Conservation (phyloP, 192 early-diverging fungal genomes). For the Entomortierella parvispora region DNA sequence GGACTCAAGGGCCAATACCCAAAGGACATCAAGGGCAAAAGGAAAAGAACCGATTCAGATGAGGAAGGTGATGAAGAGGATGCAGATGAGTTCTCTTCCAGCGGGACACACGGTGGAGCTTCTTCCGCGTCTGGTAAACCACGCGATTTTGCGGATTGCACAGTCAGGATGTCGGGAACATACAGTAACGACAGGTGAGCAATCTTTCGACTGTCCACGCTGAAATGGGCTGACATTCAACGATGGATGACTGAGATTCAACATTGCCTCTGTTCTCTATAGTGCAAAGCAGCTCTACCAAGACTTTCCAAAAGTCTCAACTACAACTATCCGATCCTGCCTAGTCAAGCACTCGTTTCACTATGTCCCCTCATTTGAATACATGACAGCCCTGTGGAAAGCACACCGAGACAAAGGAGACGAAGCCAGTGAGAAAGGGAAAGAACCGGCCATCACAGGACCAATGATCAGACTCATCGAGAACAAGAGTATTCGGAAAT, state of each 20-base stretch:
- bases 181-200: slow-evolving; percentile 29
- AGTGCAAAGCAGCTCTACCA: slow-evolving; percentile 37
- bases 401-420: not conserved
- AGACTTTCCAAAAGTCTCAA: slow-evolving; percentile 31
- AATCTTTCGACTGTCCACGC: not conserved
- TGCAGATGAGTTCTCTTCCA: not conserved
- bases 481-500: slow-evolving; percentile 3
- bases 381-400: slow-evolving; percentile 11
- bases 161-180: not conserved
- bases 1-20: slow-evolving; percentile 24
- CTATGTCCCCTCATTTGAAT: slow-evolving; percentile 28
- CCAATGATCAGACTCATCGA: not conserved
- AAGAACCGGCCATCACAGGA: not conserved
- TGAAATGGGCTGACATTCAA: not conserved
- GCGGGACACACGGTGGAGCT: not conserved
- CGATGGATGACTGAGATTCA: no score
- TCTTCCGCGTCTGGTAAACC: no score
- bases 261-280: not conserved
- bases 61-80: slow-evolving; percentile 14
- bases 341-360: slow-evolving; percentile 11
- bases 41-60: slow-evolving; percentile 11
- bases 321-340: slow-evolving; percentile 14
- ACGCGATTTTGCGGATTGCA: slow-evolving; percentile 26
- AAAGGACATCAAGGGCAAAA: slow-evolving; percentile 7
- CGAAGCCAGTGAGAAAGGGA: not conserved